Percentiles rank a stretch among this genome's conserved stretches.
These are phyloP conservation scores for Xylariaceae sp. DNA, from an alignment of 2,329 filamentous ascomycete species.

Conservation along the genomic window DNA sequence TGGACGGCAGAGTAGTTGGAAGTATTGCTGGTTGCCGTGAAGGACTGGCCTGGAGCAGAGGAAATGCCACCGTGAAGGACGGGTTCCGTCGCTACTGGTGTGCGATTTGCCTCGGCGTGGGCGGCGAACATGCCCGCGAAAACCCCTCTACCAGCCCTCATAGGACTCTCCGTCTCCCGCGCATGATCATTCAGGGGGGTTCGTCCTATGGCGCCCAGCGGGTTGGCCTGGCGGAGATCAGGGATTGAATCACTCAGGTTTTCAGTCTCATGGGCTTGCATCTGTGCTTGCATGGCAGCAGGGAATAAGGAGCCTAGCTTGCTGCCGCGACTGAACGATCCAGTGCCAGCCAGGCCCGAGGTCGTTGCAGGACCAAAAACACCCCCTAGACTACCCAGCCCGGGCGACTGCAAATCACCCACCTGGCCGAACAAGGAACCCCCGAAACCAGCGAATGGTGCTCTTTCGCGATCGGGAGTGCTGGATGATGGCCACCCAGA, in stretches of 20 bases:
- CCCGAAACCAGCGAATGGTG: constrained; percentile 69
- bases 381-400: constrained; percentile 69
- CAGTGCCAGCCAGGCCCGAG: constrained; percentile 60
- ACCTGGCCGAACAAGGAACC: constrained; percentile 81
- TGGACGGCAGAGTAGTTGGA: constrained; percentile 45
- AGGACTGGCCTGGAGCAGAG: constrained; percentile 43
- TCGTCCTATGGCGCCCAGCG: constrained; percentile 72
- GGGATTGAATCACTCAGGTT: constrained; percentile 62
- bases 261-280: constrained; percentile 75
- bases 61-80: constrained; percentile 35
- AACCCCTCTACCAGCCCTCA: constrained; percentile 59
- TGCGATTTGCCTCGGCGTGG: constrained; percentile 43
- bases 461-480: constrained; percentile 71
- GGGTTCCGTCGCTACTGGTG: constrained; percentile 44
- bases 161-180: constrained; percentile 66
- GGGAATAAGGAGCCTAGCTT: constrained; percentile 90
- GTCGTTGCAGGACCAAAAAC: constrained; percentile 72
- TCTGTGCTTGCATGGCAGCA: constrained; percentile 86
- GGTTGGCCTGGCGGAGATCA: constrained; percentile 66
- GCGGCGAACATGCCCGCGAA: constrained; percentile 63
- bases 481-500: constrained; percentile 70
- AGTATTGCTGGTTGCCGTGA: constrained; percentile 39
- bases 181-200: constrained; percentile 60
- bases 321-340: constrained; percentile 76
- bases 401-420: constrained; percentile 79